Conservation (phyloP, 176 grass and related monocot genomes). For the Oryza longistaminata region DNA sequence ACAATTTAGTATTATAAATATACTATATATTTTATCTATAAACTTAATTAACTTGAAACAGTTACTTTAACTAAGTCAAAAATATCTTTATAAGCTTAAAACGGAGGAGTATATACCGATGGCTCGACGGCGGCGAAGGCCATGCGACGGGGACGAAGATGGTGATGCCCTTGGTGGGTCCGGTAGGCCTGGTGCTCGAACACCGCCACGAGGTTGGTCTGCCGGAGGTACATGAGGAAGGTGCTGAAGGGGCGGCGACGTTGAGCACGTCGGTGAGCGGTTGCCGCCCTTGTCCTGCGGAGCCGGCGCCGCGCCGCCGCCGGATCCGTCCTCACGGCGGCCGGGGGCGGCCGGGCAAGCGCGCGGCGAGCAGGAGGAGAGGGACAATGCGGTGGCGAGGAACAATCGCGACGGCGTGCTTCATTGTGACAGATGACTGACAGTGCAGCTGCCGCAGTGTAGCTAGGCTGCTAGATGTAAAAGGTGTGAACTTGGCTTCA, state of each 20-base stretch:
- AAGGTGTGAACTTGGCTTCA: background rate
- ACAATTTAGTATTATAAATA: too few relatives aligned
- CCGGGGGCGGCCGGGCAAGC: background rate
- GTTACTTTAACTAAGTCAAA: too few relatives aligned
- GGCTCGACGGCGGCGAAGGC: conserved; percentile 47
- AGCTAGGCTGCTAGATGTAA: too few relatives aligned
- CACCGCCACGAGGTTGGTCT: conserved; percentile 46
- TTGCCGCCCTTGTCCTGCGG: background rate
- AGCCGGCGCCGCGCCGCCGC: background rate
- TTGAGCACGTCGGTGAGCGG: conserved; percentile 43
- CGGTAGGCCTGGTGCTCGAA: conserved; percentile 51
- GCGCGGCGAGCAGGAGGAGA: conserved; percentile 1
- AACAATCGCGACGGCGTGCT: background rate
- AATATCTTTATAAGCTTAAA: too few relatives aligned
- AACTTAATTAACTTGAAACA: too few relatives aligned
- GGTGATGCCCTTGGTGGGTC: conserved; percentile 50
- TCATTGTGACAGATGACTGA: conserved; percentile 7
- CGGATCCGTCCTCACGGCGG: background rate
- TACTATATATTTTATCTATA: too few relatives aligned
- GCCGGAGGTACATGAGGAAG: conserved; percentile 45
- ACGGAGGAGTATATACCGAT: conserved; percentile 9
- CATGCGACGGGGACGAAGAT: conserved; percentile 40
- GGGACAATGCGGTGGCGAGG: conserved; percentile 13
- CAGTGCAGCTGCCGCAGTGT: background rate
- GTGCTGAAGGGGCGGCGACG: conserved; percentile 33